Percentiles rank a stretch among this genome's conserved stretches.
phyloP scores from a whole-genome alignment of 2,329 filamentous ascomycete genomes.

The Hymenoscyphus fraxineus region DNA sequence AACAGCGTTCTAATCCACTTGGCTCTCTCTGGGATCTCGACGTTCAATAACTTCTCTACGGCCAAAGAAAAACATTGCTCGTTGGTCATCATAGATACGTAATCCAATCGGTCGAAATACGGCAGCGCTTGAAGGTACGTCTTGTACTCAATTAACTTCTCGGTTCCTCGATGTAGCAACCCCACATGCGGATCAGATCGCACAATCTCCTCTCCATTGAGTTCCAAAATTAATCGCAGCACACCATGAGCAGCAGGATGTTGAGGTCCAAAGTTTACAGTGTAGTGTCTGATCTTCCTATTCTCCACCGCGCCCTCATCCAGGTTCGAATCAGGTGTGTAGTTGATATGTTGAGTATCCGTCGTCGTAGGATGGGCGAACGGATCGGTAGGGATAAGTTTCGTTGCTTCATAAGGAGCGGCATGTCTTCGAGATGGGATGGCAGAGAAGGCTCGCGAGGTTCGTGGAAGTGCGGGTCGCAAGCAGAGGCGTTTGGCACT shows the following conservation, averaged over 20 bases:
- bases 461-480: constrained; percentile 36
- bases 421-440: constrained; percentile 61
- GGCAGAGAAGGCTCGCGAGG: constrained; percentile 61
- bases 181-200: constrained; percentile 96
- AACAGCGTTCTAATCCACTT: constrained; percentile 98
- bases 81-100: constrained; percentile 99
- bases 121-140: constrained; percentile 96
- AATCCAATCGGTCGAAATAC: constrained; percentile 98
- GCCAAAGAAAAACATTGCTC: constrained; percentile 96
- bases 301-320: constrained; percentile 45
- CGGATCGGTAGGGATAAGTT: constrained; percentile 55
- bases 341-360: constrained; percentile 31
- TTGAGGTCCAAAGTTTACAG: constrained; percentile 98
- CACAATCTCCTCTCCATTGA: constrained; percentile 96
- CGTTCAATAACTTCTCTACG: constrained; percentile 95
- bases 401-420: constrained; percentile 50
- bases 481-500: constrained; percentile 65
- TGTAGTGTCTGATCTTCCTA: constrained; percentile 97
- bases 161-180: constrained; percentile 90
- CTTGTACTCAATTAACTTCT: constrained; percentile 99
- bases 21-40: constrained; percentile 90
- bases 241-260: constrained; percentile 98
- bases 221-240: constrained; percentile 92
- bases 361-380: constrained; percentile 52
- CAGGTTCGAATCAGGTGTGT: constrained; percentile 38